Percentiles rank a stretch among this genome's conserved stretches.
These are phyloP conservation scores for Linnemannia zychae DNA, from an alignment of 192 early-diverging fungal genomes.

Conservation along the genomic window DNA sequence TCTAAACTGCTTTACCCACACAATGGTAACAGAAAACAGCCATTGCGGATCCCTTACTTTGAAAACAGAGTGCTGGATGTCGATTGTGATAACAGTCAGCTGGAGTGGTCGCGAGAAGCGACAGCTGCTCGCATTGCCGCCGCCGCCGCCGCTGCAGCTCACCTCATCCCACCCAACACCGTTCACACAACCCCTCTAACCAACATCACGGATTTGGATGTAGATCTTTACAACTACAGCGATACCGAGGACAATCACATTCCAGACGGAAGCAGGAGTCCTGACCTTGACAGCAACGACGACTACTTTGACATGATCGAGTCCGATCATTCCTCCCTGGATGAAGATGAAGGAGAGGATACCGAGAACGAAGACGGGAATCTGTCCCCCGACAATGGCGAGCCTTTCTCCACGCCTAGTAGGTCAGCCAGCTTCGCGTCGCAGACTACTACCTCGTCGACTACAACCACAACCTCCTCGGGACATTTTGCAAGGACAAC, in stretches of 20 bases:
- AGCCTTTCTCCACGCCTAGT: not conserved
- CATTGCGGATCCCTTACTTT: constrained; percentile 41
- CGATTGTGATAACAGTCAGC: constrained; percentile 25
- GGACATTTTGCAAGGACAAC: constrained; percentile 2
- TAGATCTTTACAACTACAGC: not conserved
- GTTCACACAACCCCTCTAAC: constrained; percentile 35
- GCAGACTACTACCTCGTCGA: not conserved
- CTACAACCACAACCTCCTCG: not conserved
- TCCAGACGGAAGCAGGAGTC: not conserved
- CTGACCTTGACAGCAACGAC: constrained; percentile 5
- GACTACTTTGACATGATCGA: constrained; percentile 28
- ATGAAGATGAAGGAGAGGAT: not conserved
- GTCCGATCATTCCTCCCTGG: constrained; percentile 15
- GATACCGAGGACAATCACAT: not conserved
- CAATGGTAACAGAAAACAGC: constrained; percentile 31
- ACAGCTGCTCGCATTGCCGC: constrained; percentile 32
- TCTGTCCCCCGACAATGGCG: not conserved
- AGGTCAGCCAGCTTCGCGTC: not conserved
- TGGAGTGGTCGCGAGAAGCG: constrained; percentile 42
- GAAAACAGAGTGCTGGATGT: constrained; percentile 44
- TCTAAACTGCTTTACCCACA: not conserved
- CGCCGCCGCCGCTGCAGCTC: constrained; percentile 16
- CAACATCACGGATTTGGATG: constrained; percentile 10
- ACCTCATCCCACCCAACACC: constrained; percentile 28
- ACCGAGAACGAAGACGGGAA: constrained; percentile 5